Percentiles rank a stretch among this genome's conserved stretches.
Evolutionary conservation across 805 yeast genomes (phyloP).

Genomic region (Metschnikowia picachoensis): DNA sequence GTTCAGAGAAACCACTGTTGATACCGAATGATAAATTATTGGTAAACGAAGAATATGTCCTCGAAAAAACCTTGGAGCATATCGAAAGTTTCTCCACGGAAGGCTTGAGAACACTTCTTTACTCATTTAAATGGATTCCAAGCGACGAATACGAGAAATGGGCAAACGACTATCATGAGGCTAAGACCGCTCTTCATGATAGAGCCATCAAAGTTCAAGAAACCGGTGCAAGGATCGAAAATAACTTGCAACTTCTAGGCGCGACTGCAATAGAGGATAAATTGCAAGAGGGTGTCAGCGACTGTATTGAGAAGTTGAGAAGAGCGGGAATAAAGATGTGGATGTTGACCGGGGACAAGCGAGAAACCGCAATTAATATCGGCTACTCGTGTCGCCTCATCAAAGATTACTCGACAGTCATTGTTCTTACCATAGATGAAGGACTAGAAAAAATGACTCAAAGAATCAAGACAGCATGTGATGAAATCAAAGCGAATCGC

Average conservation of each 20-base stretch:
- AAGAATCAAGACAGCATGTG: conserved; percentile 68
- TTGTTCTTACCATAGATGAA: conserved; percentile 52
- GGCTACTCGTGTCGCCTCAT: conserved; percentile 93
- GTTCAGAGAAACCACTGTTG: neutral
- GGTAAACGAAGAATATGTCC: conserved; percentile 66
- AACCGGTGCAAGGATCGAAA: conserved; percentile 72
- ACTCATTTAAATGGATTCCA: conserved; percentile 71
- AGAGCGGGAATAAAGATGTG: conserved; percentile 93
- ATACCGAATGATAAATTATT: conserved; percentile 52
- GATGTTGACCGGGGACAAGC: conserved; percentile 98
- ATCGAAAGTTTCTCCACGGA: conserved; percentile 93
- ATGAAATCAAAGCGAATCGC: conserved; percentile 65
- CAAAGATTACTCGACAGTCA: conserved; percentile 87
- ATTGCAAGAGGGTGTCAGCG: conserved; percentile 94
- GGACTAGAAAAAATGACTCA: conserved; percentile 57
- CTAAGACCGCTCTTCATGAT: conserved; percentile 69
- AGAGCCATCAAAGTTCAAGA: conserved; percentile 64
- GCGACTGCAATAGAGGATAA: conserved; percentile 98
- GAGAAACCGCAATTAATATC: conserved; percentile 96
- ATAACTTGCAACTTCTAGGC: conserved; percentile 66
- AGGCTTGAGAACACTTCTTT: conserved; percentile 86
- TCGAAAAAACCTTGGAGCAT: conserved; percentile 84
- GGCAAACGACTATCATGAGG: conserved; percentile 64
- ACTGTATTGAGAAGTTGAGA: conserved; percentile 84
- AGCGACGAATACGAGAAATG: conserved; percentile 58